Conservation (phyloP, 1,139 yeast genomes). For the Saccharomyces uvarum region DNA sequence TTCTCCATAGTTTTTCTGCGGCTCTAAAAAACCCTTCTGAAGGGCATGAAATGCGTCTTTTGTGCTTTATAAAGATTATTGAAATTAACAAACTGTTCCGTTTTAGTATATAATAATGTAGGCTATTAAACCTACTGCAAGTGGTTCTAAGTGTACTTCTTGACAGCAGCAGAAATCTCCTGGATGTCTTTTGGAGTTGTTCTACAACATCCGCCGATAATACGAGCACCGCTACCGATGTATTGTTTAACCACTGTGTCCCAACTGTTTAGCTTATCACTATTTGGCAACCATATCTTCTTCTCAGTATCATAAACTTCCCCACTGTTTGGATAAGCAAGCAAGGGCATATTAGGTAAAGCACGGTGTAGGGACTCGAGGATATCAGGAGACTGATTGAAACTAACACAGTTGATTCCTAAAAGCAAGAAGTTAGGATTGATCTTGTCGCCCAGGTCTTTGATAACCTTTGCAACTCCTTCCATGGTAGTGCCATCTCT, state of each 20-base stretch:
- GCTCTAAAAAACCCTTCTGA: no score
- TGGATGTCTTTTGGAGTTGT: conserved; percentile 25
- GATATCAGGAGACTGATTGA: conserved; percentile 19
- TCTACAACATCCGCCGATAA: conserved; percentile 31
- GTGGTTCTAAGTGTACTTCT: conserved; percentile 4
- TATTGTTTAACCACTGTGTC: conserved; percentile 20
- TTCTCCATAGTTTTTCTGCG: no score
- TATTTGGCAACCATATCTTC: conserved; percentile 19
- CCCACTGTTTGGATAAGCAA: conserved; percentile 30
- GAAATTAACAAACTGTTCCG: neutral
- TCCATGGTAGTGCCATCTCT: conserved; percentile 28
- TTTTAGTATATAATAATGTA: neutral
- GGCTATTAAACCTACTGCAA: neutral
- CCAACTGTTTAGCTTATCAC: conserved; percentile 15
- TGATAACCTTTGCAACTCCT: conserved; percentile 16
- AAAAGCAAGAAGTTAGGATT: conserved; percentile 20
- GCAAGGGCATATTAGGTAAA: conserved; percentile 19
- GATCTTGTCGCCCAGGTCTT: conserved; percentile 36
- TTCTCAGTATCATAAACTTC: conserved; percentile 26
- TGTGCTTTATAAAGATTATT: neutral
- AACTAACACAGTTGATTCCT: conserved; percentile 28
- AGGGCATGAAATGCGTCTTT: neutral
- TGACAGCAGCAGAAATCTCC: conserved; percentile 15
- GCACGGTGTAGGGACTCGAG: conserved; percentile 15
- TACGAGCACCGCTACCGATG: conserved; percentile 18